A percentile compares a stretch with the other conserved stretches of the same genome.
Conservation (phyloP, 768 basidiomycete genomes). For the Ramaria sp. region DNA sequence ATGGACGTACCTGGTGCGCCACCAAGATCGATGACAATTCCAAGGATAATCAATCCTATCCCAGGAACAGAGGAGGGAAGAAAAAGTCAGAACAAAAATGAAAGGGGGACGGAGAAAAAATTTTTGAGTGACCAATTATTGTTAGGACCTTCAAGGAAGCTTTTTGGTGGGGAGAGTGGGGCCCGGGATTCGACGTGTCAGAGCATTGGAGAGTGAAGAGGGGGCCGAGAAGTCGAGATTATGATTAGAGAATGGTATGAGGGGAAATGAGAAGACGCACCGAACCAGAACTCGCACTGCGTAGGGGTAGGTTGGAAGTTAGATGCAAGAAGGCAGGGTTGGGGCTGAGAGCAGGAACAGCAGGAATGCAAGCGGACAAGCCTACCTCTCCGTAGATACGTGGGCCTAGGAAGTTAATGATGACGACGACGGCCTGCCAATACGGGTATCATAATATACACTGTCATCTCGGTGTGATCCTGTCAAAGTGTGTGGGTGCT, state of each 20-base stretch:
- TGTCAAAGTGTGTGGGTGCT: background rate
- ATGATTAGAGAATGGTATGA: no score
- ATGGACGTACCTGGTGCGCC: slow-evolving; percentile 62
- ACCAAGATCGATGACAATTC: slow-evolving; percentile 74
- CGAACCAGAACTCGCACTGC: slow-evolving; percentile 63
- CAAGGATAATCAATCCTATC: slow-evolving; percentile 26
- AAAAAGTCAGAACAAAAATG: background rate
- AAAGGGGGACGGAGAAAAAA: background rate
- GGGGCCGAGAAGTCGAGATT: no score
- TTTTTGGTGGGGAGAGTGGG: slow-evolving; percentile 9
- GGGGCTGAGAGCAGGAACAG: background rate
- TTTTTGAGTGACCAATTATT: slow-evolving; percentile 36
- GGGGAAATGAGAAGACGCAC: slow-evolving; percentile 31
- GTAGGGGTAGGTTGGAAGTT: background rate
- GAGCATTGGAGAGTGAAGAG: no score
- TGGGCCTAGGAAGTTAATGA: slow-evolving; percentile 67
- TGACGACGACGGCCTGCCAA: slow-evolving; percentile 46
- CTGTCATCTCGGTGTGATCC: no score
- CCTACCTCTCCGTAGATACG: slow-evolving; percentile 34
- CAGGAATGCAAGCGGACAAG: background rate
- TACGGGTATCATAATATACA: background rate
- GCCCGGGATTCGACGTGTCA: background rate
- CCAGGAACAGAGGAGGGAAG: background rate
- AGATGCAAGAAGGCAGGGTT: background rate
- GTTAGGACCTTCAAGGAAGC: slow-evolving; percentile 83